Conservation (phyloP, 2,329 filamentous ascomycete genomes). For the Myriosclerotinia curreyana region DNA sequence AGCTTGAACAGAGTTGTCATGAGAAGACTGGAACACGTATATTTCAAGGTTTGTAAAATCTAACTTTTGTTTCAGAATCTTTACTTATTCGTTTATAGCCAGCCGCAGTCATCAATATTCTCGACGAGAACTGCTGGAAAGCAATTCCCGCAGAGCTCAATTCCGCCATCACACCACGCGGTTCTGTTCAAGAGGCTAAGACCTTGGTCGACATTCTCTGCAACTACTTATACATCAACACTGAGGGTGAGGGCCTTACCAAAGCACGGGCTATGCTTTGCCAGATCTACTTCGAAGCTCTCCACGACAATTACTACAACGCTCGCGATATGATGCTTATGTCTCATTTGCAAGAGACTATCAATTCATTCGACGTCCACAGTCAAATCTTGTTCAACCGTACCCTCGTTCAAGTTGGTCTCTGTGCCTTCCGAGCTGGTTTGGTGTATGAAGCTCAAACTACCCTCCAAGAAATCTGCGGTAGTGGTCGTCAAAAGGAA, state of each 20-base stretch:
- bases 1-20: slow-evolving; percentile 90
- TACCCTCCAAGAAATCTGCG: slow-evolving; percentile 96
- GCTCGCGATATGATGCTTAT: slow-evolving; percentile 99
- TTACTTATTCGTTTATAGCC: slow-evolving; percentile 51
- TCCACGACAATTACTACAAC: slow-evolving; percentile 97
- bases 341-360: slow-evolving; percentile 97
- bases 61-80: slow-evolving; percentile 28
- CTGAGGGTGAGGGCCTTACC: slow-evolving; percentile 77
- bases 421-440: slow-evolving; percentile 96
- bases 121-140: slow-evolving; percentile 95
- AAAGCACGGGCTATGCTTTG: slow-evolving; percentile 95
- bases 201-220: slow-evolving; percentile 82
- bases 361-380: slow-evolving; percentile 92
- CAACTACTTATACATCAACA: slow-evolving; percentile 91
- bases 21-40: slow-evolving; percentile 92
- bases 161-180: slow-evolving; percentile 77
- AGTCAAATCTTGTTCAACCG: slow-evolving; percentile 99
- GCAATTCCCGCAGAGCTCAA: slow-evolving; percentile 65
- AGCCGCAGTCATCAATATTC: slow-evolving; percentile 83
- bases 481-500: slow-evolving; percentile 96
- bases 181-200: slow-evolving; percentile 63
- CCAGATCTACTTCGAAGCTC: slow-evolving; percentile 96
- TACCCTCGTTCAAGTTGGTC: slow-evolving; percentile 93
- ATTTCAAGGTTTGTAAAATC: slow-evolving; percentile 75
- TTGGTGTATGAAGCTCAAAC: slow-evolving; percentile 97